phyloP scores from a whole-genome alignment of 2,329 filamentous ascomycete species.

The Diplodia sapinea region DNA sequence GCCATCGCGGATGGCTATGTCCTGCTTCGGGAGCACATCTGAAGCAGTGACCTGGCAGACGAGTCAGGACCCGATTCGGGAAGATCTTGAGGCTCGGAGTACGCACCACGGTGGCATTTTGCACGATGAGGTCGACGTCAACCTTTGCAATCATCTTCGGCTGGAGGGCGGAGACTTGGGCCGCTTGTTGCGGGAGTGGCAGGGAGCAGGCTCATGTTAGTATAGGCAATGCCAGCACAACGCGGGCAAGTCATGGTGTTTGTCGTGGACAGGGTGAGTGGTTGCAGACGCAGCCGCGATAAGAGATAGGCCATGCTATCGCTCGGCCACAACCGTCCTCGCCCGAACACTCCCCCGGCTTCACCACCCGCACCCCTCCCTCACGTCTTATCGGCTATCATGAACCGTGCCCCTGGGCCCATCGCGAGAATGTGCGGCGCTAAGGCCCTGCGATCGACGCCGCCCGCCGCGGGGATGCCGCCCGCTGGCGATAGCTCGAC shows the following conservation, averaged over 20 bases:
- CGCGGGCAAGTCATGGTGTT: constrained; percentile 1
- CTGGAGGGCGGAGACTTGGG: neutral
- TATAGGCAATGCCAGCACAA: neutral
- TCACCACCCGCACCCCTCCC: neutral
- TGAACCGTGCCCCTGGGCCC: neutral
- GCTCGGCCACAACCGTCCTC: constrained; percentile 3
- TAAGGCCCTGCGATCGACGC: constrained; percentile 7
- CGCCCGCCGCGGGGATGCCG: constrained; percentile 11
- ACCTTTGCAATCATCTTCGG: constrained; percentile 32
- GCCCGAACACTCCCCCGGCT: neutral
- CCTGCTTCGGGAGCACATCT: constrained; percentile 52
- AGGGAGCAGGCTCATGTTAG: constrained; percentile 22
- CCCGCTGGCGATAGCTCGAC: neutral
- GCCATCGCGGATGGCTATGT: constrained; percentile 56
- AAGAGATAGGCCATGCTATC: constrained; percentile 16
- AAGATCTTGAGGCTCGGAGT: neutral
- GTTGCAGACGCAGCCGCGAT: neutral
- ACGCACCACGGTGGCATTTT: constrained; percentile 51
- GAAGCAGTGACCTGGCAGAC: constrained; percentile 43
- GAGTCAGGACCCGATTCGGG: neutral
- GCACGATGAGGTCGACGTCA: constrained; percentile 50
- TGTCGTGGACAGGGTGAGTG: neutral
- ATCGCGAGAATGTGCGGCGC: neutral
- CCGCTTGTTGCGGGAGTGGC: neutral
- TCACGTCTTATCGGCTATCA: constrained; percentile 2